phyloP scores from a whole-genome alignment of 2,329 filamentous ascomycete genomes.

The Alternaria incomplexa region DNA sequence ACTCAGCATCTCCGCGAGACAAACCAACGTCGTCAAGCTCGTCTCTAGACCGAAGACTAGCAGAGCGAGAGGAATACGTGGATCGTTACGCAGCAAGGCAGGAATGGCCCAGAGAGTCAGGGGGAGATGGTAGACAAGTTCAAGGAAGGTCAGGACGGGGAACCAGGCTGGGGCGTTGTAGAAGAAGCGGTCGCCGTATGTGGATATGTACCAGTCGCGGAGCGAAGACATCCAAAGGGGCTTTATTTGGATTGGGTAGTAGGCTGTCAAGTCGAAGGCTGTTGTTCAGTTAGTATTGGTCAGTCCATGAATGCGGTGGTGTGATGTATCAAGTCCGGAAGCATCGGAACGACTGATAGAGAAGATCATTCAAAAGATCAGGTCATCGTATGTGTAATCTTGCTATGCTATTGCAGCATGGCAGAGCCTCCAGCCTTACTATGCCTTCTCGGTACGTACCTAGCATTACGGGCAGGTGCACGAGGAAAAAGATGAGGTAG shows the following conservation, averaged over 20 bases:
- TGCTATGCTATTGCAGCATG: background rate
- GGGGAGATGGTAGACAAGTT: slow-evolving; percentile 66
- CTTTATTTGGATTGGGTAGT: slow-evolving; percentile 61
- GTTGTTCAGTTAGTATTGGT: background rate
- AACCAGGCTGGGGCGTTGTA: slow-evolving; percentile 66
- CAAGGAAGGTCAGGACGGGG: slow-evolving; percentile 62
- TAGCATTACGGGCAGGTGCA: slow-evolving; percentile 67
- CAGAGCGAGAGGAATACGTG: slow-evolving; percentile 64
- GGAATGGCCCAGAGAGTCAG: slow-evolving; percentile 65
- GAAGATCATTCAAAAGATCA: background rate
- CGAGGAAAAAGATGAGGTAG: slow-evolving; percentile 66
- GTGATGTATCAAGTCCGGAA: background rate
- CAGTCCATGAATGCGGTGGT: background rate
- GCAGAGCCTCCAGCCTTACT: background rate
- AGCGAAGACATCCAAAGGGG: slow-evolving; percentile 58
- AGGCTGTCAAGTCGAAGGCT: slow-evolving; percentile 67
- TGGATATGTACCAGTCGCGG: slow-evolving; percentile 64
- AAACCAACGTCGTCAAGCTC: slow-evolving; percentile 67
- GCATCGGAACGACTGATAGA: background rate
- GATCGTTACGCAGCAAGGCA: slow-evolving; percentile 63
- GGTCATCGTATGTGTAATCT: background rate
- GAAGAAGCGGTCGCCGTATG: slow-evolving; percentile 70
- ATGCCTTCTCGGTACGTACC: slow-evolving; percentile 46
- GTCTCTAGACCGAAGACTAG: slow-evolving; percentile 66
- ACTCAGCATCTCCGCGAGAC: slow-evolving; percentile 65